Base-by-base conservation (phyloP, 305 asterid genomes). In the Fraxinus paxiana region DNA sequence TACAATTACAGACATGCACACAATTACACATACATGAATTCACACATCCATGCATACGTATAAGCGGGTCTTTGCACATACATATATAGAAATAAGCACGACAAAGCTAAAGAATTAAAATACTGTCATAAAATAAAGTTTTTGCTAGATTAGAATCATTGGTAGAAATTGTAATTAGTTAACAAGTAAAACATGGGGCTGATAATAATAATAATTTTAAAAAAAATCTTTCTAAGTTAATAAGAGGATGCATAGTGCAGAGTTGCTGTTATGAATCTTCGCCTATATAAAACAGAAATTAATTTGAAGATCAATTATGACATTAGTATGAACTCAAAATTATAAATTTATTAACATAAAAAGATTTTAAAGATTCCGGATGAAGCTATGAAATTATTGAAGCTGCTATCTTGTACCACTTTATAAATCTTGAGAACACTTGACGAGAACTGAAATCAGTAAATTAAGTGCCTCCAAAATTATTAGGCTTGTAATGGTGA, bases 231-330 rank as follows among this genome's bases (percentile, higher is more conserved):
- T 65, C 35, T 12, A 65, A 65, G 37, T 26, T 65, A 26, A 26
- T 65, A 65, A 65, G 73, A 26, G 34, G 37, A 24, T 65, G 37
- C 35, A 26, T 9, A 26, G 10, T 9, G 34, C 72, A 34, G 78
- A 61, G 79, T 82, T 56, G 4, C 63, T 71, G 41, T 22, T 10
- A 54, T 35, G 22, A 71, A 78, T 61, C 70, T 73, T 75, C 78
- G 35, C 56, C 71, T 9, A 10, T 34, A 48, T 33, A 61, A 48
- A 54, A 46, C 79, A 80, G 41, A 84, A 51, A 56, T 5, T 51
- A 51, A 51, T 51, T n/a, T 51, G 24, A 41, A 38, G 46, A 17
- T n/a, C 43, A 77, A n/a, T 51, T 59, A 46, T 18, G 67, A 56
- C 67, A 18, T 37, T 72, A 17, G 76, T 51, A 63, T 63, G 2